These are phyloP conservation scores for Eucalyptus marginata DNA, from an alignment of 345 rosid genomes.

Conservation along the genomic window DNA sequence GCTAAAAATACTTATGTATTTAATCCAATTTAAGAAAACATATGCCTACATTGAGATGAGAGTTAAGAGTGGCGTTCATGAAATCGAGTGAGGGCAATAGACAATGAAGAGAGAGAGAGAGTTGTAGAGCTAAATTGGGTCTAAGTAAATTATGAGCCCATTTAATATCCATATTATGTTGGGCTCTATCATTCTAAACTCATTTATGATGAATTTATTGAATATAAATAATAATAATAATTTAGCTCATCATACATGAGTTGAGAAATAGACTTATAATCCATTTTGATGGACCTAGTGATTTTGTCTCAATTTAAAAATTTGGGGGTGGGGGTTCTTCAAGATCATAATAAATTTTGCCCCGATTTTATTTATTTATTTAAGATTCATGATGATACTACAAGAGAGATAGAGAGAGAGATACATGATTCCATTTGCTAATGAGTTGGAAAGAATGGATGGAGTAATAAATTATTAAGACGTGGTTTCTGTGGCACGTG, in stretches of 20 bases:
- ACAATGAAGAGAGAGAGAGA: neutral
- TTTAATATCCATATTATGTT: neutral
- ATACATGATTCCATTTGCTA: neutral
- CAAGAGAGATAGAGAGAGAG: neutral
- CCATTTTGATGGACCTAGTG: rapidly evolving
- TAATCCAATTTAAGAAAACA: too few relatives aligned
- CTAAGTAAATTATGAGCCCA: too few relatives aligned
- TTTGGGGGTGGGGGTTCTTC: neutral
- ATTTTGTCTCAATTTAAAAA: neutral
- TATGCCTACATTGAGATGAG: neutral
- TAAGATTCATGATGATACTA: neutral
- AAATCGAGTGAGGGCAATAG: too few relatives aligned
- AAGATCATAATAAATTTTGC: neutral
- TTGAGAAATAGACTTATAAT: neutral
- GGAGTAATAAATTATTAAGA: neutral
- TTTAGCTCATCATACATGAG: neutral
- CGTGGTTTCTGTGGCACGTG: neutral
- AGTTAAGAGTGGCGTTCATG: neutral
- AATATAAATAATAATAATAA: too few relatives aligned
- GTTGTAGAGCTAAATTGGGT: neutral
- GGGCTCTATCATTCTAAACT: neutral
- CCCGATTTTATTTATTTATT: neutral
- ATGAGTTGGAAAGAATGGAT: neutral
- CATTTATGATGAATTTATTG: neutral
- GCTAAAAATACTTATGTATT: too few relatives aligned